These are phyloP conservation scores for Euptelea pleiosperma DNA, from an alignment of 164 flowering plant genomes.

Conservation along the genomic window DNA sequence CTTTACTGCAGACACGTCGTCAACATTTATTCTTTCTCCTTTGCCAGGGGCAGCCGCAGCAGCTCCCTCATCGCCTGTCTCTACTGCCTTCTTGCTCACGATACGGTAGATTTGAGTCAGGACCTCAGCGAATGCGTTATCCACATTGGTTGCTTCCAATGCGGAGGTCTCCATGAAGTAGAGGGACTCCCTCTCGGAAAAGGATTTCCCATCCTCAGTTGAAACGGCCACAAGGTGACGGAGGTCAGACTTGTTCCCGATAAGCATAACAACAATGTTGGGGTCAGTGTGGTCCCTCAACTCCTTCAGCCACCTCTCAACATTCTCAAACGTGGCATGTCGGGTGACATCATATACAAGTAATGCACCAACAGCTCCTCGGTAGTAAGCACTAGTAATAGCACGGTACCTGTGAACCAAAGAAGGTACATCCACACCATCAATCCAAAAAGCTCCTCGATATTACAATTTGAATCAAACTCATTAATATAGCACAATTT, in stretches of 20 bases:
- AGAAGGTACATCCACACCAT: not conserved
- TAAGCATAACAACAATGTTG: conserved; percentile 76
- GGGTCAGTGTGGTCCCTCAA: conserved; percentile 76
- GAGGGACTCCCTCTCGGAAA: conserved; percentile 73
- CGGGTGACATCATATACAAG: conserved; percentile 78
- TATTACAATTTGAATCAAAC: too few relatives aligned
- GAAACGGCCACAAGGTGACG: conserved; percentile 76
- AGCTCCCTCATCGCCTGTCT: conserved; percentile 40
- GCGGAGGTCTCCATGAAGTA: conserved; percentile 90
- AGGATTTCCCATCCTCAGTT: conserved; percentile 65
- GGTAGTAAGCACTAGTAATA: conserved; percentile 78
- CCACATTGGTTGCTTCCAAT: conserved; percentile 71
- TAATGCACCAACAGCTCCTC: conserved; percentile 76
- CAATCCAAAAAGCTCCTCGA: too few relatives aligned
- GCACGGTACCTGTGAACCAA: conserved; percentile 61
- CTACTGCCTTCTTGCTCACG: conserved; percentile 69
- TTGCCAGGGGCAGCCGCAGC: conserved; percentile 43
- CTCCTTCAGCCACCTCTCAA: conserved; percentile 81
- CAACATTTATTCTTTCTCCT: conserved; percentile 67
- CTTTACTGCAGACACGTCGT: conserved; percentile 61
- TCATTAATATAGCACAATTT: too few relatives aligned
- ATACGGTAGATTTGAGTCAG: conserved; percentile 68
- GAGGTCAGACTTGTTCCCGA: conserved; percentile 77
- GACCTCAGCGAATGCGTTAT: conserved; percentile 68
- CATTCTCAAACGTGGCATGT: conserved; percentile 68